Conservation (phyloP, 257 asterid genomes). For the Fraxinus quadrangulata region DNA sequence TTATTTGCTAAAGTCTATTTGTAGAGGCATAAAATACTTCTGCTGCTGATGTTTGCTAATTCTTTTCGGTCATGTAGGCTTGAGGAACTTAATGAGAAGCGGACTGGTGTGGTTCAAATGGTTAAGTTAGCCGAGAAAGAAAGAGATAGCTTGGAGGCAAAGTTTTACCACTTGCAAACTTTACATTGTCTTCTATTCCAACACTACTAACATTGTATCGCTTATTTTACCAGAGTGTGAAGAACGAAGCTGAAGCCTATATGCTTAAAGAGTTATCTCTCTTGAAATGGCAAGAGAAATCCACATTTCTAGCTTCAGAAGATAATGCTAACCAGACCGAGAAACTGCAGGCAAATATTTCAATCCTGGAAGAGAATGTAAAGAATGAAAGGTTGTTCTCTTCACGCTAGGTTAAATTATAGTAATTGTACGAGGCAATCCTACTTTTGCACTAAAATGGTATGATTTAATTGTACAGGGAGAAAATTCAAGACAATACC, state of each 20-base stretch:
- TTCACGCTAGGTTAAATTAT: background rate
- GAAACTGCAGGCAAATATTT: conserved; percentile 61
- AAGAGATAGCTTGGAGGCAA: conserved; percentile 90
- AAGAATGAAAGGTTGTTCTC: conserved; percentile 66
- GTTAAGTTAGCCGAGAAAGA: conserved; percentile 97
- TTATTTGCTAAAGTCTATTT: conserved; percentile 8
- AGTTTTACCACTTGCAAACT: conserved; percentile 11
- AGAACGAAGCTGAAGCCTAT: conserved; percentile 93
- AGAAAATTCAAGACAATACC: conserved; percentile 66
- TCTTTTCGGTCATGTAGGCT: conserved; percentile 45
- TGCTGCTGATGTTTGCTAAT: conserved; percentile 6
- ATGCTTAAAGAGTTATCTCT: conserved; percentile 88
- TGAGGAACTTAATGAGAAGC: conserved; percentile 79
- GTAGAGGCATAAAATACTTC: background rate
- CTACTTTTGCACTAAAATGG: conserved; percentile 16
- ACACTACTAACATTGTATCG: conserved; percentile 9
- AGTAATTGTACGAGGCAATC: background rate
- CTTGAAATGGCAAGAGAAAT: conserved; percentile 94
- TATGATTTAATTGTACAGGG: conserved; percentile 50
- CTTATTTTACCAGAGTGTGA: conserved; percentile 59
- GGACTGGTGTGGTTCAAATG: conserved; percentile 95
- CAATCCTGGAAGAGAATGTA: conserved; percentile 65
- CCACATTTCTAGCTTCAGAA: conserved; percentile 75
- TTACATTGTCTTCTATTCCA: conserved; percentile 16
- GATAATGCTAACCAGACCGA: conserved; percentile 53